Percentiles rank a stretch among this genome's conserved stretches.
Evolutionary conservation across 2,329 filamentous ascomycete species (phyloP).

Genomic region (Xylaria sp.): DNA sequence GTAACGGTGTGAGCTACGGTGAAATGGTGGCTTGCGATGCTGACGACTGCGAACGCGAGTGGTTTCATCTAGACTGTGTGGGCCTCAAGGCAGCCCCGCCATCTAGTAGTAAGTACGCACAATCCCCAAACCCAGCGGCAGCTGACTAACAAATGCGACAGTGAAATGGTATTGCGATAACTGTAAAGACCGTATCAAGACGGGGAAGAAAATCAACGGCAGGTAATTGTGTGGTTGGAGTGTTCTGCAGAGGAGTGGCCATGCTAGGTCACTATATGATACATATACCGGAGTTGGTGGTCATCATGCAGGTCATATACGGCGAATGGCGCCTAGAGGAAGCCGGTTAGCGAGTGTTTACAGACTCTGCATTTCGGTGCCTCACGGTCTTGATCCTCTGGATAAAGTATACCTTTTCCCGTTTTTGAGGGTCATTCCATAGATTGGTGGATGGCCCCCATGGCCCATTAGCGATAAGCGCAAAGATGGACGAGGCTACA

Average conservation of each 20-base stretch:
- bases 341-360: conserved; percentile 27
- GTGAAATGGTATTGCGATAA: conserved; percentile 87
- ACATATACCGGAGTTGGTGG: conserved; percentile 36
- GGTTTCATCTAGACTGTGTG: conserved; percentile 87
- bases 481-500: conserved; percentile 6
- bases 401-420: conserved; percentile 26
- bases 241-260: conserved; percentile 9
- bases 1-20: conserved; percentile 81
- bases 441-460: neutral
- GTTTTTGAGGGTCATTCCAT: conserved; percentile 8
- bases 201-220: conserved; percentile 62
- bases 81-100: conserved; percentile 82
- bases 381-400: conserved; percentile 24
- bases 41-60: conserved; percentile 77
- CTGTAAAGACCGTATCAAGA: conserved; percentile 74
- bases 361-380: conserved; percentile 16
- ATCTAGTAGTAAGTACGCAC: conserved; percentile 70
- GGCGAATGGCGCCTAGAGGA: conserved; percentile 33
- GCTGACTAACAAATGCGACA: conserved; percentile 53
- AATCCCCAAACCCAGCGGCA: conserved; percentile 27
- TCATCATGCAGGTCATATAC: conserved; percentile 25
- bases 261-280: conserved; percentile 25
- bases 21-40: conserved; percentile 87
- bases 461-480: conserved; percentile 8
- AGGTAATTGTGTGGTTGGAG: conserved; percentile 50